Evolutionary conservation across 1,284 basidiomycete species (phyloP).

Genomic region (Irpex rosettiformis): DNA sequence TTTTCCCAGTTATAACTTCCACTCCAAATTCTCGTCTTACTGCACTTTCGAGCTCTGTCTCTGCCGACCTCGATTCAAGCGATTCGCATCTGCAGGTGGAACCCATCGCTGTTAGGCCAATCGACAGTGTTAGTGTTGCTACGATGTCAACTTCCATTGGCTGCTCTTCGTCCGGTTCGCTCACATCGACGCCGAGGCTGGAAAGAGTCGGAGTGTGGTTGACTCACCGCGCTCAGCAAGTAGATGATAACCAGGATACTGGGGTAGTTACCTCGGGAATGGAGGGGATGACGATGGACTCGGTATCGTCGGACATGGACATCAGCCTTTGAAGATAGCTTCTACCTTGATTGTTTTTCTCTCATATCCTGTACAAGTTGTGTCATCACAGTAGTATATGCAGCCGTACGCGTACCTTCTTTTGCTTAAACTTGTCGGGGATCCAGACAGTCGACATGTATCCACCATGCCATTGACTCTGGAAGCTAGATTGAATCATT

Average conservation of each 20-base stretch:
- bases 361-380: background rate
- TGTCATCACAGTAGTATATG: background rate
- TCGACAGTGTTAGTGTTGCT: background rate
- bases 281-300: conserved; percentile 21
- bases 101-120: background rate
- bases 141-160: background rate
- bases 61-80: background rate
- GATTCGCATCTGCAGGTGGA: conserved; percentile 1
- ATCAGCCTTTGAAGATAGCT: conserved; percentile 10
- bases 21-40: conserved; percentile 24
- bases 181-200: background rate
- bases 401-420: too few relatives aligned
- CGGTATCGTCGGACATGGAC: conserved; percentile 18
- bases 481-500: too few relatives aligned
- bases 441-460: conserved; percentile 7
- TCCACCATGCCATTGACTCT: too few relatives aligned
- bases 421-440: background rate
- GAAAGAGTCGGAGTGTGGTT: conserved; percentile 1
- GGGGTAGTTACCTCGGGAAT: conserved; percentile 21
- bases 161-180: background rate
- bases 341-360: background rate
- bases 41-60: background rate
- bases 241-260: conserved; percentile 7
- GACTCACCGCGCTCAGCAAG: background rate
- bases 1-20: conserved; percentile 22